Conservation (phyloP, 495 filamentous ascomycete species). For the Penicillium ucsense region DNA sequence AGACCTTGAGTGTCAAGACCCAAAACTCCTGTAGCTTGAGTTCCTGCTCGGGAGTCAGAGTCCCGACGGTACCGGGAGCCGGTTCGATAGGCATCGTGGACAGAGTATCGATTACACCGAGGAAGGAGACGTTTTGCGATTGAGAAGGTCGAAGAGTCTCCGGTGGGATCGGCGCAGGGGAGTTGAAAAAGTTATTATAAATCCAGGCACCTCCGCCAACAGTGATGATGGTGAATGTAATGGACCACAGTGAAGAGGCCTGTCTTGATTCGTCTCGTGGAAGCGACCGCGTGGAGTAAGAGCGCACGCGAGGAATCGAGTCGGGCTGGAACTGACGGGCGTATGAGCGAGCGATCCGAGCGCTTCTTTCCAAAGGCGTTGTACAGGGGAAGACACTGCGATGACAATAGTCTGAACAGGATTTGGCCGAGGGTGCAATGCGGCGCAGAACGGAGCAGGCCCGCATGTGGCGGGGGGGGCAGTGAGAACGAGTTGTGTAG, state of each 20-base stretch:
- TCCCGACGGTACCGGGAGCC: slow-evolving; percentile 72
- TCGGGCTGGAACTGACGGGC: slow-evolving; percentile 10
- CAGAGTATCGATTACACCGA: slow-evolving; percentile 34
- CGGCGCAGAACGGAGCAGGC: slow-evolving; percentile 22
- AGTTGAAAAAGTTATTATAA: slow-evolving; percentile 22
- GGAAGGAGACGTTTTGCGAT: slow-evolving; percentile 19
- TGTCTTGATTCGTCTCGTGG: slow-evolving; percentile 20
- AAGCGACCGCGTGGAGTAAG: slow-evolving; percentile 20
- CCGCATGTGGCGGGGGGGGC: slow-evolving; percentile 27
- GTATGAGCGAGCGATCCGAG: slow-evolving; percentile 15
- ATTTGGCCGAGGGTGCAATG: slow-evolving; percentile 25
- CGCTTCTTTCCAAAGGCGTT: slow-evolving; percentile 4
- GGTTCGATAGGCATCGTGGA: slow-evolving; percentile 30
- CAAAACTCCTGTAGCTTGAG: slow-evolving; percentile 83
- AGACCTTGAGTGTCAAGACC: slow-evolving; percentile 66
- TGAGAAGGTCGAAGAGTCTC: background rate
- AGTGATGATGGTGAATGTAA: slow-evolving; percentile 24
- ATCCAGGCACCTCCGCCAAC: slow-evolving; percentile 29
- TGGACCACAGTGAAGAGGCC: slow-evolving; percentile 31
- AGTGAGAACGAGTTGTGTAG: no score
- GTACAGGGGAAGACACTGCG: background rate
- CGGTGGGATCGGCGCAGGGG: background rate
- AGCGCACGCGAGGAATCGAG: slow-evolving; percentile 9
- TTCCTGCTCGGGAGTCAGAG: slow-evolving; percentile 80
- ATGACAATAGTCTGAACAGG: slow-evolving; percentile 8